A percentile compares a stretch with the other conserved stretches of the same genome.
These are phyloP conservation scores for Fusarium sp. DNA, from an alignment of 2,329 filamentous ascomycete genomes.

Conservation along the genomic window DNA sequence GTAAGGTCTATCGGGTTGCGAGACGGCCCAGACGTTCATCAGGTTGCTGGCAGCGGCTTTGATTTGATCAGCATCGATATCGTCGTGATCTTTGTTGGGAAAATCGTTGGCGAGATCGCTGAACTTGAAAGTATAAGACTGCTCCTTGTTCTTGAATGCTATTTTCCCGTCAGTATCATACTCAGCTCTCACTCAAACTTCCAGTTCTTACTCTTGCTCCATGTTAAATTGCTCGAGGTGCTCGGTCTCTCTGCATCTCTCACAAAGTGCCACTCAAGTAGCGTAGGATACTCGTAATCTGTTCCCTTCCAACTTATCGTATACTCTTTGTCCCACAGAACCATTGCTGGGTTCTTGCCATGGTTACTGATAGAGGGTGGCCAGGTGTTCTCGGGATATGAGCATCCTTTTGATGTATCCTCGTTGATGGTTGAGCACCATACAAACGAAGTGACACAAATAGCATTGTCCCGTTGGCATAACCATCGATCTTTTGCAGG, in stretches of 20 bases:
- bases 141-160: conserved; percentile 28
- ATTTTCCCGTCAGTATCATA: background rate
- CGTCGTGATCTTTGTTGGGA: conserved; percentile 18
- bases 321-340: conserved; percentile 32
- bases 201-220: conserved; percentile 13
- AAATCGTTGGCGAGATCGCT: conserved; percentile 30
- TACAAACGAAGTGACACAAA: conserved; percentile 38
- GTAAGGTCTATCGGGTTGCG: conserved; percentile 20
- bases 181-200: background rate
- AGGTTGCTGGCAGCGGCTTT: conserved; percentile 21
- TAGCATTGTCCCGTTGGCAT: conserved; percentile 24
- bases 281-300: conserved; percentile 23
- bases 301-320: conserved; percentile 30
- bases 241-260: conserved; percentile 16
- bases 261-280: conserved; percentile 32
- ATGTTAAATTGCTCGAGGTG: conserved; percentile 26
- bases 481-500: conserved; percentile 27
- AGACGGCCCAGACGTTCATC: conserved; percentile 25
- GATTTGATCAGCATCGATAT: conserved; percentile 28
- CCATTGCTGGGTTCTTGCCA: conserved; percentile 25
- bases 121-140: conserved; percentile 32
- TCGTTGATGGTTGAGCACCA: conserved; percentile 34
- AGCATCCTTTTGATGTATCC: conserved; percentile 20
- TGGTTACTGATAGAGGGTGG: conserved; percentile 5
- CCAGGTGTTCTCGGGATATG: conserved; percentile 20